Percentiles rank a stretch among this genome's conserved stretches.
Conservation (phyloP, 805 yeast species). For the Kregervanrija delftensis region DNA sequence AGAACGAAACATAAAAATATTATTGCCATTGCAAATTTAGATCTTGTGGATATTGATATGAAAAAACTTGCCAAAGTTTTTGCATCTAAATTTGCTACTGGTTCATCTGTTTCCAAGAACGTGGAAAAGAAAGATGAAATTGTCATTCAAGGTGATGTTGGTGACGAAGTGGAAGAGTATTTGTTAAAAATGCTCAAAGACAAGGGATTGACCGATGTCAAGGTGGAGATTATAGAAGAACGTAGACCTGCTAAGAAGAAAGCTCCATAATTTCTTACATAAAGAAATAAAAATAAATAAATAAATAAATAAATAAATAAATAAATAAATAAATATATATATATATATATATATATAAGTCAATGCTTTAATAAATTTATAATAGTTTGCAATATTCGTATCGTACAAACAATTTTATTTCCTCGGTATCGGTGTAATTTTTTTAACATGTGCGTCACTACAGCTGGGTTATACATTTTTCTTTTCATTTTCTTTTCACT, state of each 20-base stretch:
- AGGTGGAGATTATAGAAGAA: slow-evolving; percentile 84
- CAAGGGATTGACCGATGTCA: slow-evolving; percentile 75
- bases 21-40: slow-evolving; percentile 80
- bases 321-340: too few relatives aligned
- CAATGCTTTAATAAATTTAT: too few relatives aligned
- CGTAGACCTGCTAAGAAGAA: slow-evolving; percentile 62
- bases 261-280: too few relatives aligned
- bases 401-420: too few relatives aligned
- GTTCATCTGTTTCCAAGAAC: slow-evolving; percentile 85
- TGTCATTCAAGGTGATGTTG: slow-evolving; percentile 90
- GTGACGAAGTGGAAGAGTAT: slow-evolving; percentile 81
- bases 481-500: too few relatives aligned
- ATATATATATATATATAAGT: too few relatives aligned
- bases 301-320: too few relatives aligned
- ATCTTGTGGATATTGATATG: slow-evolving; percentile 81
- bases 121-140: slow-evolving; percentile 91
- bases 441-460: too few relatives aligned
- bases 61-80: slow-evolving; percentile 88
- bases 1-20: slow-evolving; percentile 85
- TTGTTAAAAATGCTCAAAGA: slow-evolving; percentile 65
- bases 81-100: slow-evolving; percentile 93
- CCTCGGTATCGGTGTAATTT: too few relatives aligned
- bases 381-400: too few relatives aligned
- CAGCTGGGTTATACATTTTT: too few relatives aligned
- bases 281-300: too few relatives aligned